phyloP scores from a whole-genome alignment of 2,329 filamentous ascomycete species.

The Didymellaceae sp. region DNA sequence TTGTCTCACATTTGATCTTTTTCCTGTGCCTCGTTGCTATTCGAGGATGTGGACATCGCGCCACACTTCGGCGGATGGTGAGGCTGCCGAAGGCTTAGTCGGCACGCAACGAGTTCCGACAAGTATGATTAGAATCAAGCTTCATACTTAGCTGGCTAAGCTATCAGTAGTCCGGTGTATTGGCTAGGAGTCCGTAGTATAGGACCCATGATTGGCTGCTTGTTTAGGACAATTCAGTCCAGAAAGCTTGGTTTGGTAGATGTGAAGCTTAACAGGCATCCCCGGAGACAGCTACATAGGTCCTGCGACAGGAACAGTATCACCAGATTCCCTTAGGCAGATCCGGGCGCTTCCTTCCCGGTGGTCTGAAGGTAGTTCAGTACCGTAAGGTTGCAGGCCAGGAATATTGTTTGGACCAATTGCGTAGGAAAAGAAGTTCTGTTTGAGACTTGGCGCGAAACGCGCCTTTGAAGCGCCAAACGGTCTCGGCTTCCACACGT shows the following conservation, averaged over 20 bases:
- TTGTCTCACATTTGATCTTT: constrained; percentile 20
- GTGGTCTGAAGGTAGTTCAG: background rate
- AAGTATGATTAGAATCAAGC: constrained; percentile 14
- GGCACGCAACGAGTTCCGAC: constrained; percentile 7
- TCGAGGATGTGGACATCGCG: constrained; percentile 9
- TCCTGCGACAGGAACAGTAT: constrained; percentile 11
- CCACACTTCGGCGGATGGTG: constrained; percentile 21
- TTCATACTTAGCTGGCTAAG: constrained; percentile 15
- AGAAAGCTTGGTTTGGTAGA: constrained; percentile 8
- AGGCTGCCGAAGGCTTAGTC: constrained; percentile 20
- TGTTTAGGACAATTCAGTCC: background rate
- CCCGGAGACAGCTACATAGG: background rate
- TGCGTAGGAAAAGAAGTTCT: constrained; percentile 11
- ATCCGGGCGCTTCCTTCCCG: constrained; percentile 3
- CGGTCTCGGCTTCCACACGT: constrained; percentile 2
- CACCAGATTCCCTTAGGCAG: background rate
- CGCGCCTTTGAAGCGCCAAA: constrained; percentile 3
- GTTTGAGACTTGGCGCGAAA: constrained; percentile 16
- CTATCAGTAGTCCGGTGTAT: constrained; percentile 1
- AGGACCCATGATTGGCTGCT: background rate
- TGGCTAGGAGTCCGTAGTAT: background rate
- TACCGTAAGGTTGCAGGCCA: background rate
- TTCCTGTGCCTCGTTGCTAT: constrained; percentile 20
- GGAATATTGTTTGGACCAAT: constrained; percentile 8
- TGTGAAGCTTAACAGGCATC: constrained; percentile 16